Base-by-base conservation (phyloP, 805 yeast species). In the Blastobotrys muscicola region DNA sequence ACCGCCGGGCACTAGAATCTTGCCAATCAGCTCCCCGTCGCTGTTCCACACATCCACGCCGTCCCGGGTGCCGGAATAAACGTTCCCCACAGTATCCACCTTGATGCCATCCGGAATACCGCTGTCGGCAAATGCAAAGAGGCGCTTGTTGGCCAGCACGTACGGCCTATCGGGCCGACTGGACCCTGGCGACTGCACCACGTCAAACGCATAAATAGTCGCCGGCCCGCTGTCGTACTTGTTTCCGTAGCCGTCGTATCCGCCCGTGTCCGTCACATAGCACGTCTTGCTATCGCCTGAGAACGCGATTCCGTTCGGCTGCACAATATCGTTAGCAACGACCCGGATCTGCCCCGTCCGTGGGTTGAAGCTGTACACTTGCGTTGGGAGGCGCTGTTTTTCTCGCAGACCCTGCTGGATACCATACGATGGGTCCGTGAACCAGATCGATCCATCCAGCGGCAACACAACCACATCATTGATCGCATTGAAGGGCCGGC, bases 281-380 rank as follows among this genome's bases (percentile, higher is more conserved):
- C 74, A 56, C 10, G 62, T 57, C 16, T 65, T 67, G 2, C 61
- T 63, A 38, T 62, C 66, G 5, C 54, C 57, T 6, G 60, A 52
- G 77, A 82, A 81, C 38, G 72, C 75, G 41, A 80, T 64, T 8
- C 95, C 94, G 59, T 87, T 87, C 8, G 95, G 78, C 44, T 81
- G 79, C n/a, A 58, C 57, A 42, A 75, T 61, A 13, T 66, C 62
- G 30, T 69, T 69, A 43, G 71, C 64, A 2, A 72, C 59, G 8
- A 59, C 59, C 3, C 48, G 36, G 1, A 62, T 42, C 2, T 56
- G 51, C 8, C 59, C 57, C 8, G 61, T 59, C 11, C 54, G 48
- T 11, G 67, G 54, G 36, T 66, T 60, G 41, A 69, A 64, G 35
- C 69, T 64, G 53, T 73, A 68, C 36, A 79, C 59, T 39, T 56